phyloP scores from a whole-genome alignment of 2,329 filamentous ascomycete species.

The Drechslerella coelobrocha region DNA sequence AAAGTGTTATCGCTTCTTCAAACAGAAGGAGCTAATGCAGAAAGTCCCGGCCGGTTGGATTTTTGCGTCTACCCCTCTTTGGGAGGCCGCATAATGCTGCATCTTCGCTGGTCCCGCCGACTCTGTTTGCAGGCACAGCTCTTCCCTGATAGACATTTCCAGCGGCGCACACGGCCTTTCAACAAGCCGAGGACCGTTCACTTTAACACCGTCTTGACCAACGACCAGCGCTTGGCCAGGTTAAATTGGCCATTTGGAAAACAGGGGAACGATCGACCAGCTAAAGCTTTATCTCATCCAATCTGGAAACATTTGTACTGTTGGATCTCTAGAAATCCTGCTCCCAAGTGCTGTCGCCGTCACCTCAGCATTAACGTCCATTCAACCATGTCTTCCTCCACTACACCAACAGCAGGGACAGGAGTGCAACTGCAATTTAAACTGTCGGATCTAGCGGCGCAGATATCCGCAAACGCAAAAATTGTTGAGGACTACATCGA shows the following conservation, averaged over 20 bases:
- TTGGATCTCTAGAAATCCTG: constrained; percentile 2
- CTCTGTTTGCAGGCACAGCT: constrained; percentile 6
- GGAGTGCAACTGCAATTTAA: constrained; percentile 38
- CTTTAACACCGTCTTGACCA: not conserved
- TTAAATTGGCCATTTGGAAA: constrained; percentile 1
- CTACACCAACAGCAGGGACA: constrained; percentile 25
- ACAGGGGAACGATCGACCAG: constrained; percentile 13
- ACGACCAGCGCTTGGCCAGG: not conserved
- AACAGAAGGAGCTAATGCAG: constrained; percentile 6
- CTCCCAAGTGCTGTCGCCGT: constrained; percentile 4
- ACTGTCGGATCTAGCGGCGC: constrained; percentile 50
- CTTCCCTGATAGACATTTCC: constrained; percentile 13
- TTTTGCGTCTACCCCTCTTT: constrained; percentile 45
- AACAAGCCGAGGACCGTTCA: not conserved
- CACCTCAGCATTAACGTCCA: not conserved
- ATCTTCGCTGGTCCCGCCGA: constrained; percentile 19
- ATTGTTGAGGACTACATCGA: constrained; percentile 50
- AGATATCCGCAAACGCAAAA: constrained; percentile 50
- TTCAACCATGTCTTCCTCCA: constrained; percentile 24
- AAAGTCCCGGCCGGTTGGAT: constrained; percentile 11
- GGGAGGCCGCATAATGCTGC: constrained; percentile 24
- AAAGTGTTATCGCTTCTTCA: not conserved
- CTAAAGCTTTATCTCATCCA: constrained; percentile 8
- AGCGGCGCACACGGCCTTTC: not conserved
- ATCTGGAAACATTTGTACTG: constrained; percentile 1